Conservation (phyloP, 306 rosid genomes). For the Myrica gale region DNA sequence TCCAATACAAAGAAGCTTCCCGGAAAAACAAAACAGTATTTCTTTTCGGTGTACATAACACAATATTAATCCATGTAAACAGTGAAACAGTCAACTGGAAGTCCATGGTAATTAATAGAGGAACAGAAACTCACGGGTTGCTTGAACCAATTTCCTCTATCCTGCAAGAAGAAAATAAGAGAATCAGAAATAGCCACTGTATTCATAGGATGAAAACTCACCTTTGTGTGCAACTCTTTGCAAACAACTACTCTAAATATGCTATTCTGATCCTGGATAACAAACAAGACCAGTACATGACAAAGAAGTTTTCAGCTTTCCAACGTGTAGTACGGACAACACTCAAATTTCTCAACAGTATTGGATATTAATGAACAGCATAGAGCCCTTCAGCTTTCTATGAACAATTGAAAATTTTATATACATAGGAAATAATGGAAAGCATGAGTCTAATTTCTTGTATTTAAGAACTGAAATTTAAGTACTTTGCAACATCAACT, state of each 20-base stretch:
- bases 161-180: slow-evolving; percentile 43
- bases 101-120: slow-evolving; percentile 12
- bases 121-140: slow-evolving; percentile 44
- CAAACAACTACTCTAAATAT: neutral
- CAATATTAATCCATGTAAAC: neutral
- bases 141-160: slow-evolving; percentile 60
- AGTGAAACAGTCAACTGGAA: neutral
- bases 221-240: neutral
- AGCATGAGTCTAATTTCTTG: neutral
- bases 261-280: neutral
- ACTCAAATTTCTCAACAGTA: neutral
- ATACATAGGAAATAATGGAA: neutral
- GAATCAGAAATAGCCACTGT: slow-evolving; percentile 15
- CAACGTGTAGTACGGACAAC: neutral
- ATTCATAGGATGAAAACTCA: slow-evolving; percentile 13
- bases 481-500: neutral
- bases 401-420: neutral
- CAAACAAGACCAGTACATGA: neutral
- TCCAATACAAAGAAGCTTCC: neutral
- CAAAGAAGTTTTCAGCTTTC: neutral
- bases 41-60: neutral
- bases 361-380: neutral
- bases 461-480: too few species aligned
- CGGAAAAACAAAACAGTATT: neutral
- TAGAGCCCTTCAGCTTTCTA: neutral